Base-by-base conservation (phyloP, 495 filamentous ascomycete genomes). In the Immersiella caudata region DNA sequence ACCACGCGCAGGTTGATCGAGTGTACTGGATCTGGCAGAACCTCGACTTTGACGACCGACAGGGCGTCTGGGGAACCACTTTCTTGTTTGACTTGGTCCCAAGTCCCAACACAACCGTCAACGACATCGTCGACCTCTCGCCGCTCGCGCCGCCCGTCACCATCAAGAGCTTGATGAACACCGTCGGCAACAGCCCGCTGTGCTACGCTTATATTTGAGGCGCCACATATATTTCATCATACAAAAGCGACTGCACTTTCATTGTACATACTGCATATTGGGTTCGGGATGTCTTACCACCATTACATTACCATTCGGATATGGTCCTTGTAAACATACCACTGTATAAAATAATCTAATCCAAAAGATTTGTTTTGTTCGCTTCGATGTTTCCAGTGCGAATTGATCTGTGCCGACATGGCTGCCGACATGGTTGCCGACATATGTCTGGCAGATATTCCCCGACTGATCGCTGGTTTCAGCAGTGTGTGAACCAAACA, bases 11-110 rank as follows among this genome's bases (percentile, higher is more conserved):
- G 82, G 79, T 92, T 60, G 90, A 92, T 73, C 86, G 87, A 18
- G 60, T 87, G 4, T 92, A 84, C 80, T 89, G 87, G 84, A 87
- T 88, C 26, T 92, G 90, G 90, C 89, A 92, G 78, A 85, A 81
- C 58, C 70, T 84, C 61, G 83, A 91, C 68, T 73, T 79, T 22
- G 59, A 69, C 61, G 76, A 79, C 22, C 78, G 87, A 52, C 71
- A 71, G 46, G 65, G 79, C 75, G 25, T 79, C 86, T 67, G 78
- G 75, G 24, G 74, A 18, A 76, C 70, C 24, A 67, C 68, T 27
- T 68, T 68, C 0, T 22, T 72, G 33, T n/a, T 74, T n/a, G 60
- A 90, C 70, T 35, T 68, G 3, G 73, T 77, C 4, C 79, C 82
- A 0, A 78, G 73, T 52, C 67, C 73, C 6, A 73, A 82, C 64